Conservation (phyloP, 148 eudicot species). For the Drosera capensis region DNA sequence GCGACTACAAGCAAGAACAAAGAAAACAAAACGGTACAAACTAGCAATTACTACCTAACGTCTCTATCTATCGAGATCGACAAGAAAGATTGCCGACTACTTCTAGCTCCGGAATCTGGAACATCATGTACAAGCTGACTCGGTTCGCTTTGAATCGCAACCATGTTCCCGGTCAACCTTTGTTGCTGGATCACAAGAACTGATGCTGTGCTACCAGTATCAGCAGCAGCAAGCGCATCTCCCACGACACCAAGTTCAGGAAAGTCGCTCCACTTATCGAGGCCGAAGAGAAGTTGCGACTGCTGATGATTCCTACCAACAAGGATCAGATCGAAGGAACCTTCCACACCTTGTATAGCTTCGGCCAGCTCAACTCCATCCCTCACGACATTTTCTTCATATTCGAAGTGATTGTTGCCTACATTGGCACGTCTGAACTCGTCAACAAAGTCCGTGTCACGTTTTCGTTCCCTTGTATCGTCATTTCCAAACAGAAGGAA, state of each 20-base stretch:
- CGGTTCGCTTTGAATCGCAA: slow-evolving; percentile 5
- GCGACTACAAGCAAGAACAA: too few relatives aligned
- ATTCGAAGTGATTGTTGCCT: slow-evolving; percentile 23
- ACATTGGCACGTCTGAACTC: slow-evolving; percentile 15
- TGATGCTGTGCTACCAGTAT: slow-evolving; percentile 29
- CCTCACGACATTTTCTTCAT: slow-evolving; percentile 36
- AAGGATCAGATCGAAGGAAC: slow-evolving; percentile 29
- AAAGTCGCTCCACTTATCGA: slow-evolving; percentile 54
- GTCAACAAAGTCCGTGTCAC: slow-evolving; percentile 23
- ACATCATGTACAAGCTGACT: background rate
- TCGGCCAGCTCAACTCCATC: slow-evolving; percentile 44
- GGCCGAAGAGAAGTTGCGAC: slow-evolving; percentile 32
- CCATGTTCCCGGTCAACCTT: slow-evolving; percentile 15
- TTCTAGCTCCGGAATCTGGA: background rate
- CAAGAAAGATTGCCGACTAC: background rate
- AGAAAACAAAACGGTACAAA: too few relatives aligned
- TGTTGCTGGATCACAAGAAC: slow-evolving; percentile 71
- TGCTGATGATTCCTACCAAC: slow-evolving; percentile 40
- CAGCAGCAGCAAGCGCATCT: slow-evolving; percentile 46
- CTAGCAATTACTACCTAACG: background rate
- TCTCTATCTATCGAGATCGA: background rate
- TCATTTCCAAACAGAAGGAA: slow-evolving; percentile 38
- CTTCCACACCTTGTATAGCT: slow-evolving; percentile 19
- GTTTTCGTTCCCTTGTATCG: slow-evolving; percentile 28
- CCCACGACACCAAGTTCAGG: slow-evolving; percentile 66